Evolutionary conservation across 2,329 filamentous ascomycete species (phyloP).

Genomic region (Xylariaceae sp.): DNA sequence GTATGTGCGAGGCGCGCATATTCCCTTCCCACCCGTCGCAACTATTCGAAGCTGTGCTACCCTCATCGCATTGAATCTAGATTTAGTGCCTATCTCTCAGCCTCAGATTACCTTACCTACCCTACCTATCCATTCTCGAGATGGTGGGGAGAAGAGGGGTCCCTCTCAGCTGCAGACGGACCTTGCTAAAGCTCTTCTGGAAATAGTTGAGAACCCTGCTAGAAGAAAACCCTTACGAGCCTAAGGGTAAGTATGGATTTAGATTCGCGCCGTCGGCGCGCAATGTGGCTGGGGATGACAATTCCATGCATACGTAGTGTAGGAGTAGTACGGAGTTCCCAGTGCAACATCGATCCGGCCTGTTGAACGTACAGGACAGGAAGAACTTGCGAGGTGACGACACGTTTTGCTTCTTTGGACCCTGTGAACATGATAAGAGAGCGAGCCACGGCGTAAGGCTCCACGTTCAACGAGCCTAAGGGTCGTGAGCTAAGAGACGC

Average conservation of each 20-base stretch:
- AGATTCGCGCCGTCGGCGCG: not conserved
- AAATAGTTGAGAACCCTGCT: not conserved
- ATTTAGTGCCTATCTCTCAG: slow-evolving; percentile 4
- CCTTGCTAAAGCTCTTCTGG: not conserved
- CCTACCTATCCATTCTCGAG: not conserved
- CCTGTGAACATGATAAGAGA: not conserved
- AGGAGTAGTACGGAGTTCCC: not conserved
- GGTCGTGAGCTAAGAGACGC: not conserved
- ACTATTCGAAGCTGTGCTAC: not conserved
- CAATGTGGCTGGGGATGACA: not conserved
- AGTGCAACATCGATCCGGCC: slow-evolving; percentile 18
- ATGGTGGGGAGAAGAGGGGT: not conserved
- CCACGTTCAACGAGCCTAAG: not conserved
- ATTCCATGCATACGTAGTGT: not conserved
- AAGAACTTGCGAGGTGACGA: slow-evolving; percentile 6
- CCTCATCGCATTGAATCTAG: not conserved
- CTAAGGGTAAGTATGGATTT: not conserved
- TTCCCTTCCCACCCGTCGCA: too few relatives aligned
- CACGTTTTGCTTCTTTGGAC: not conserved
- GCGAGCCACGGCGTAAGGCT: too few relatives aligned
- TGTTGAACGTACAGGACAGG: slow-evolving; percentile 9
- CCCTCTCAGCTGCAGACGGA: slow-evolving; percentile 9
- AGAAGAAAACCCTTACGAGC: not conserved
- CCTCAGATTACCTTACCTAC: not conserved
- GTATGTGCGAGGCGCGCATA: too few relatives aligned